Conservation (phyloP, 768 basidiomycete species). For the Hericium erinaceus region DNA sequence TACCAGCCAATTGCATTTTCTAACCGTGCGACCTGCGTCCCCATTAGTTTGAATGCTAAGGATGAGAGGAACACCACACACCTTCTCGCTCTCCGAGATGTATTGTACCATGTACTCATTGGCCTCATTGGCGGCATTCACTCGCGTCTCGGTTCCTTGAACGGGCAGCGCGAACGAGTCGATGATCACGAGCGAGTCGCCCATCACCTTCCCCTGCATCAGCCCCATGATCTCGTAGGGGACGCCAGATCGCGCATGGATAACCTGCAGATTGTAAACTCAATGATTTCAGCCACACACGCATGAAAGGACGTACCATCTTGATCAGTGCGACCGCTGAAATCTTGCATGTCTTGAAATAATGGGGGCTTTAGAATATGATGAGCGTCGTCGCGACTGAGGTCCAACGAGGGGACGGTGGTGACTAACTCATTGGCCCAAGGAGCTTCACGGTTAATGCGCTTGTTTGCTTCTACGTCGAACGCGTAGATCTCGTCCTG, state of each 20-base stretch:
- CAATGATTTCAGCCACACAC: conserved; percentile 3
- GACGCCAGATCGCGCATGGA: conserved; percentile 95
- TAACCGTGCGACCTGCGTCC: conserved; percentile 60
- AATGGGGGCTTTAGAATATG: conserved; percentile 47
- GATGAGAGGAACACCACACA: conserved; percentile 22
- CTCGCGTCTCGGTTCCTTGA: conserved; percentile 95
- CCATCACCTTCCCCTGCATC: conserved; percentile 94
- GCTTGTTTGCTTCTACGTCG: conserved; percentile 57
- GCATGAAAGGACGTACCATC: conserved; percentile 48
- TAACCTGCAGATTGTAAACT: conserved; percentile 55
- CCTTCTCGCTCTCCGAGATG: conserved; percentile 72
- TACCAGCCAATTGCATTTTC: conserved; percentile 97
- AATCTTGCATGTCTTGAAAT: conserved; percentile 88
- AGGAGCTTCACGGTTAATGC: conserved; percentile 59
- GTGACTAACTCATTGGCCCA: conserved; percentile 79
- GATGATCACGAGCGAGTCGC: conserved; percentile 74
- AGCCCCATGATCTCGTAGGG: conserved; percentile 99
- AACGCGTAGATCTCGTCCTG: conserved; percentile 77
- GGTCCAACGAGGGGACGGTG: background rate
- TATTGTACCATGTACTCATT: conserved; percentile 99
- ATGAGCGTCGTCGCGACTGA: conserved; percentile 1
- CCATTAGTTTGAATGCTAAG: background rate
- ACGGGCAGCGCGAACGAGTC: conserved; percentile 97
- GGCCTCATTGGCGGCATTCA: conserved; percentile 92
- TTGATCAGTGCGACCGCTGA: conserved; percentile 93